Evolutionary conservation across 176 grass and related monocot species (phyloP), one percentile per base, ranked within the genome.

Genomic region (Melocanna baccifera): DNA sequence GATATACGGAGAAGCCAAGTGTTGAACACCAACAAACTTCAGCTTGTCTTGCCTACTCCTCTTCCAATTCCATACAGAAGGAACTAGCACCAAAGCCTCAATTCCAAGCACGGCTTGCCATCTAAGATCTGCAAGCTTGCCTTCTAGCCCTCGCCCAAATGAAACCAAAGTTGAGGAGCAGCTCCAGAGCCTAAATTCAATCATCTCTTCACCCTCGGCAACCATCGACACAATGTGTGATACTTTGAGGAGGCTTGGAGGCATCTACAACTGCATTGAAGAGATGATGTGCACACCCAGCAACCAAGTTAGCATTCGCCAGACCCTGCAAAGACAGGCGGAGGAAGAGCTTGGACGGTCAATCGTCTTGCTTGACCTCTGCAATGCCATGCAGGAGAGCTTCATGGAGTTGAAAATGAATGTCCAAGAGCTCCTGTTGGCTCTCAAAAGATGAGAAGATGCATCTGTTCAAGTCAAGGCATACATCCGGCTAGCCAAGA

Each of bases 341-440:
- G 88, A 96, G 73, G 65, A 70, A 39, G 88, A 91, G 67, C 83
- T 91, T 29, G 92, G 56, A 53, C 29, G 34, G 45, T 88, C 86
- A 58, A 65, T 94, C 6, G 37, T 63, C 51, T 80, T 88, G 69
- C 47, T 94, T 43, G 88, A 94, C 47, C 62, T 84, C 43, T 94
- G 86, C 69, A 71, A 70, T 15, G 39, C 69, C 40, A 52, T 81
- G 69, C 75, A 85, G 46, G 83, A 68, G 55, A 86, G 40, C 62
- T 90, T 91, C 69, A 71, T 68, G 12, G 75, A 85, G 9, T 47
- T 83, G 83, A 90, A 84, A 72, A 85, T 83, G 73, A 81, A 14
- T 20, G 43, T 86, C 12, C 83, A 68, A 66, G 55, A 86, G 11
- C 47, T 91, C 12, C 30, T 67, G 5, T 81, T 77, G 52, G 23